Evolutionary conservation across 2,329 filamentous ascomycete genomes (phyloP), one percentile per base, ranked within the genome.

Genomic region (Fusarium abutilonis): DNA sequence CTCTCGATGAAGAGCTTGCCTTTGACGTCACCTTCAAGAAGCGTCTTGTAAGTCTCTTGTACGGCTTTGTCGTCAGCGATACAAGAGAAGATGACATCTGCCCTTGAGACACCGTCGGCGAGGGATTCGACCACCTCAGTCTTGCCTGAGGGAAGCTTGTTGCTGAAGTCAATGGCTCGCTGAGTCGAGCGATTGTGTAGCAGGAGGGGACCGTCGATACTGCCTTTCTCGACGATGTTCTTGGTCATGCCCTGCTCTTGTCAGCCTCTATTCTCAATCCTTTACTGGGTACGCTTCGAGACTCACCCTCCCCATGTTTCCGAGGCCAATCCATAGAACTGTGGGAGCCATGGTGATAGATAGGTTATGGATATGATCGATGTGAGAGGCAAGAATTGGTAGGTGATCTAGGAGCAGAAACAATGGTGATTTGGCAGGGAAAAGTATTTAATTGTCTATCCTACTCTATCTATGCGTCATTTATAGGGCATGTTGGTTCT

Each of bases 1-100:
- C 90, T 93, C 72, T 97, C 93, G 29, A 96, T 84, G 66, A 97
- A 88, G 14, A 95, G 79, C 78, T 96, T 97, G 60, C 86, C 87
- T 26, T 81, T 81, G 15, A 91, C 77, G 54, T 86, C 78, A 26
- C 42, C 52, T 15, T 77, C 72, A 4, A 92, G 77, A 28, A 89
- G 83, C 4, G 81, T 73, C 38, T 82, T 75, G 57, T 92, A 82
- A 17, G 86, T 85, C 5, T 83, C 78, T 54, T 86, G 83, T 39
- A 96, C 86, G 6, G 90, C 90, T 3, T 83, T 79, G 73, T 97
- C 93, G 72, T 95, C 89, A 64, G 89, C 86, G 4, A 97, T 82
- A 72, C 91, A 96, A 60, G 86, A 86, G 79, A 96, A 93, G 74
- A 96, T 88, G 57, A 97, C 85, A 72, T 94, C 89, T 26, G 92